Evolutionary conservation across 1,139 yeast species (phyloP).

Genomic region (Yamadazyma oceani): DNA sequence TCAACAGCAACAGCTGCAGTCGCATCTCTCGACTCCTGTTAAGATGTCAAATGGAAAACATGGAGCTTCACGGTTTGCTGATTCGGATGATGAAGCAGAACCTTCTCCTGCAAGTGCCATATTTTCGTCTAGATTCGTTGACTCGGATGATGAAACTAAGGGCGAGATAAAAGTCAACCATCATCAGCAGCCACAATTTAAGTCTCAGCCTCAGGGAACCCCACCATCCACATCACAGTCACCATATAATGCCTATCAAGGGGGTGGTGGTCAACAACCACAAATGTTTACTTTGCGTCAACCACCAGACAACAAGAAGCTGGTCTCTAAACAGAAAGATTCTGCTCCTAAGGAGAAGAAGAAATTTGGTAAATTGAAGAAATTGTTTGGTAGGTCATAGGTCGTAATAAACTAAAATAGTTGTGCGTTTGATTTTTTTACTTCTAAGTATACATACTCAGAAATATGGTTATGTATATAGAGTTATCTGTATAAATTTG

Average conservation of each 20-base stretch:
- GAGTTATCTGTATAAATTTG: conserved; percentile 1
- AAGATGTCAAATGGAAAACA: conserved; percentile 1
- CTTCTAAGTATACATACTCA: too few species aligned
- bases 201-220: conserved; percentile 4
- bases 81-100: conserved; percentile 51
- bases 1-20: conserved; percentile 6
- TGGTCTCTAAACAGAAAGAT: conserved; percentile 13
- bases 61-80: conserved; percentile 47
- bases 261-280: conserved; percentile 3
- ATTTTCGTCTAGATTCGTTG: conserved; percentile 51
- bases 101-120: conserved; percentile 15
- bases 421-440: too few species aligned
- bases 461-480: too few species aligned
- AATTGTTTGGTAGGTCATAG: conserved; percentile 52
- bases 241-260: neutral
- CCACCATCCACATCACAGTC: neutral
- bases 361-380: conserved; percentile 57
- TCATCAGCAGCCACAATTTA: conserved; percentile 9
- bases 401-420: too few species aligned
- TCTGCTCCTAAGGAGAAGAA: conserved; percentile 41
- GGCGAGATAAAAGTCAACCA: conserved; percentile 1
- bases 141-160: conserved; percentile 48
- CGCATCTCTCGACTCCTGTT: neutral
- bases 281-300: conserved; percentile 14
- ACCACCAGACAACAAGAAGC: conserved; percentile 7